Base-by-base conservation (phyloP, 768 basidiomycete species). In the Tricholoma saponaceum region DNA sequence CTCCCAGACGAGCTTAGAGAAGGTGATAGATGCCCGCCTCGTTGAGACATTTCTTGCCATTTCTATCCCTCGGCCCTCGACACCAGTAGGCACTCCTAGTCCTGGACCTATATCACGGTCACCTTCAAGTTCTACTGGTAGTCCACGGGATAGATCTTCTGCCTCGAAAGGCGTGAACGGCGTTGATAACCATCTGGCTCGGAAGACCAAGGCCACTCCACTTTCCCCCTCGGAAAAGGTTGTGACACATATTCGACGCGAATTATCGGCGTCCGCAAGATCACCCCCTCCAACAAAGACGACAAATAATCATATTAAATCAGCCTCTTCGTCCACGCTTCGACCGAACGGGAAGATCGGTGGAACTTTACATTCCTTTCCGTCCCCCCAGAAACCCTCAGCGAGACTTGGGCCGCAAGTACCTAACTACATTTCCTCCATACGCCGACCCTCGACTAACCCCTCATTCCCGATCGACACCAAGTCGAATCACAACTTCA, bases 371-470 rank as follows among this genome's bases (percentile, higher is more conserved):
- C 55, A 62, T 14, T 62, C 57, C 18, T 56, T 60, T 25, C 37
- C 62, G 43, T 58, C 51, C 13, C 64, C 61, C 51, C 55, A 52
- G 10, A 28, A 28, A 18, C 47, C 26, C n/a, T 30, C 47, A 10
- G 60, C 51, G 22, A 52, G 71, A 43, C 64, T 69, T 14, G 62
- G 67, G n/a, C 60, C 66, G n/a, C 58, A 62, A 58, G 64, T 62
- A 26, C 74, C 90, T 2, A 82, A 90, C 65, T 95, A 86, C 69
- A 79, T 93, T 50, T 96, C 94, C 2, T 79, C 83, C 0, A 78
- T 91, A 51, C 93, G 94, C 67, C 79, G 76, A 22, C 89, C 92
- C 4, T 95, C 94, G 1, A 94, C 89, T 0, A 90, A 93, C 68
- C 95, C 95, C 0, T 70, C 76, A 22, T 96, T 93, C 63, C 55